A percentile compares a stretch with the other conserved stretches of the same genome.
Evolutionary conservation across 176 grass and related monocot genomes (phyloP).

Genomic region (Hyparrhenia diplandra): DNA sequence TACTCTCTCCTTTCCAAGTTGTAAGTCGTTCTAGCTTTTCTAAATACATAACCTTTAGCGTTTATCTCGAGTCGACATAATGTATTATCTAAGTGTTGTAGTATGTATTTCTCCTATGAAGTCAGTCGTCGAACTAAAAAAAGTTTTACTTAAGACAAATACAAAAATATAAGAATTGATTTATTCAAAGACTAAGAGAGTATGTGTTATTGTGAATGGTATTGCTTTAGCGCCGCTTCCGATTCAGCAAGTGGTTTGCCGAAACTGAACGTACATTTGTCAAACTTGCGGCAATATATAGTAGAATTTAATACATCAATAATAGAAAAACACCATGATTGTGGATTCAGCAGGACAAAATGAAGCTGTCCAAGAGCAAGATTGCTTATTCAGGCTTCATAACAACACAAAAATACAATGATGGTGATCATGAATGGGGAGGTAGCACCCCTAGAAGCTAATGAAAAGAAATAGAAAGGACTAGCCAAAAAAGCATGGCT

Average conservation of each 20-base stretch:
- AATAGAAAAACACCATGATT: background rate
- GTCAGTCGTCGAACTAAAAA: background rate
- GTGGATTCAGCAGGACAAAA: background rate
- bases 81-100: background rate
- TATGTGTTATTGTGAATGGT: background rate
- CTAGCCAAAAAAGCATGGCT: background rate
- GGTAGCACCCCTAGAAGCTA: background rate
- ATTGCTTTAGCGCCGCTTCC: background rate
- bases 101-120: background rate
- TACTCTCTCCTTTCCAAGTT: background rate
- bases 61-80: background rate
- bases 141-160: background rate
- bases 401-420: background rate
- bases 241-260: background rate
- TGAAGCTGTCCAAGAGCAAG: conserved; percentile 7
- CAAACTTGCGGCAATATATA: background rate
- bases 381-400: background rate
- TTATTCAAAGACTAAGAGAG: background rate
- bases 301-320: background rate
- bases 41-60: background rate
- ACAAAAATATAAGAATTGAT: too few relatives aligned
- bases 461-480: background rate
- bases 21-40: background rate
- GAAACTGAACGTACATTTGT: background rate
- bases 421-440: background rate